A percentile compares a stretch with the other conserved stretches of the same genome.
These are phyloP conservation scores for Sechiopsis laciniata DNA, from an alignment of 306 rosid genomes.

Conservation along the genomic window DNA sequence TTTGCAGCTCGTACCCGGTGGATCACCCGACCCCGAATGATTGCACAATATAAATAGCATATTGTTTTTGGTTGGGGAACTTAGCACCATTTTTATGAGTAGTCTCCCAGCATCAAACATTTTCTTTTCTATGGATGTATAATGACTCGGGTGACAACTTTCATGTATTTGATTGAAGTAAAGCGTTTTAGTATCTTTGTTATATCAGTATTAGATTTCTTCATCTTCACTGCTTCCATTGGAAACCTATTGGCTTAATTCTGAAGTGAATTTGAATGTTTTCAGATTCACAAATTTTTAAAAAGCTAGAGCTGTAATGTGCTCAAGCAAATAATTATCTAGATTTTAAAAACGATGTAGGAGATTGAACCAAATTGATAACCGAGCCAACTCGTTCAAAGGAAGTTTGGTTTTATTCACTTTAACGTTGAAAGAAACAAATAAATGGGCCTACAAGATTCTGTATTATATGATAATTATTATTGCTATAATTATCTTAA, in stretches of 20 bases:
- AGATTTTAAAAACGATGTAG: neutral
- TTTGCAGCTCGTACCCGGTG: constrained; percentile 15
- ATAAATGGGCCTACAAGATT: neutral
- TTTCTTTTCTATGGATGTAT: neutral
- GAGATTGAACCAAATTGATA: neutral
- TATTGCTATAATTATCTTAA: too few species aligned
- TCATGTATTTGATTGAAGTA: constrained; percentile 14
- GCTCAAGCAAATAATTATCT: neutral
- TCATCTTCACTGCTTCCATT: neutral
- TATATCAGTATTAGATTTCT: neutral
- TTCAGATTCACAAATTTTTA: neutral
- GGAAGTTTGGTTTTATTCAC: neutral
- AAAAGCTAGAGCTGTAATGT: neutral
- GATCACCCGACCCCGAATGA: constrained; percentile 15
- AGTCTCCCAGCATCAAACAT: neutral
- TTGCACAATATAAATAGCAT: neutral
- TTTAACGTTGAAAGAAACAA: neutral
- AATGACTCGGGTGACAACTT: neutral
- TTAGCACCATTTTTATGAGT: neutral
- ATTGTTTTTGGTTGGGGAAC: neutral
- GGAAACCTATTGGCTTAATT: neutral
- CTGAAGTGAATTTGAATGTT: neutral
- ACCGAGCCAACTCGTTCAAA: neutral
- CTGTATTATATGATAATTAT: too few species aligned
- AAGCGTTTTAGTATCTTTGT: neutral